Evolutionary conservation across 2,329 filamentous ascomycete genomes (phyloP), one percentile per base, ranked within the genome.

Genomic region (Graphilbum fragrans): DNA sequence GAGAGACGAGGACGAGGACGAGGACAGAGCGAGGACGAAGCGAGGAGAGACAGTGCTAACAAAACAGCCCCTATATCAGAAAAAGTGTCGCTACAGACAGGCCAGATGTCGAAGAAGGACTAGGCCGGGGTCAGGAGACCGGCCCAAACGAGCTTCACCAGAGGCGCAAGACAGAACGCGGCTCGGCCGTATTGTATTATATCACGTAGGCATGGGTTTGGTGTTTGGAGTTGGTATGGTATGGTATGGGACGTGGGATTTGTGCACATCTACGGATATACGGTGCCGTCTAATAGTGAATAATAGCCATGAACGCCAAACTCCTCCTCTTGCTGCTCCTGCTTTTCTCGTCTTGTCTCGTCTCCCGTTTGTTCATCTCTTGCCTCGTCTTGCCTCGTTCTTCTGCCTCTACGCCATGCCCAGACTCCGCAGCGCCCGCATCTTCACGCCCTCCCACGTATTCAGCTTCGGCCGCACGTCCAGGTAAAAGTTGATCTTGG

Each of bases 401-500:
- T 5, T 20, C 7, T 6, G 9, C 16, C 12, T 6, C 18, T 47
- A 79, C 11, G 61, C 63, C 41, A 79, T 38, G 2, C 73, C 75
- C 1, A 67, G 48, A 29, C 64, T 65, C 27, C 65, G 66, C 55
- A 69, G 58, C 0, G 65, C 66, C 29, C 79, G 66, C 78, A 82
- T 83, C 63, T 75, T 80, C 51, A 77, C 65, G 0, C 78, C 79
- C 58, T 82, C 78, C 68, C 72, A 77, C 2, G 67, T 73, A 53
- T 81, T 82, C 48, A 83, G 55, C 63, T 83, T 83, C 1, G 79
- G 79, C 52, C 78, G 63, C 35, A 82, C 77, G 51, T 82, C 76
- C 16, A 82, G 60, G 51, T 80, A 82, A 55, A 83, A 82, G 49
- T 76, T 80, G 33, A 69, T 44, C 53, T 64, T 60, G 29, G 6